Percentiles rank a stretch among this genome's conserved stretches.
These are phyloP conservation scores for Fusarium sp. DNA, from an alignment of 2,329 filamentous ascomycete genomes.

Conservation along the genomic window DNA sequence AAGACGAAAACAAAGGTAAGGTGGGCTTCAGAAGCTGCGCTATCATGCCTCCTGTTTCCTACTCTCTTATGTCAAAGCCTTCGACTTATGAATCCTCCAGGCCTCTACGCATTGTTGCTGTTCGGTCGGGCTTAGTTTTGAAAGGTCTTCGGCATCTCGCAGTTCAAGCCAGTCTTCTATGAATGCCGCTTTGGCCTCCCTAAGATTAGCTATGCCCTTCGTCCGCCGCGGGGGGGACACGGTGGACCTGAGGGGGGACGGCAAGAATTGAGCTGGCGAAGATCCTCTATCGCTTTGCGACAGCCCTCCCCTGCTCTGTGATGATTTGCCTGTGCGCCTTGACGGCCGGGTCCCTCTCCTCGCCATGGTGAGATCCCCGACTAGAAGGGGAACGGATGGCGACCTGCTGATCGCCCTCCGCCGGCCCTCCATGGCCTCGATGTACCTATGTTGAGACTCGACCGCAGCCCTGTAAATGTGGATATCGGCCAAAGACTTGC, in stretches of 20 bases:
- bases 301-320: not conserved
- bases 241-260: not conserved
- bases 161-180: not conserved
- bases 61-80: not conserved
- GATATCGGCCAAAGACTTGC: not conserved
- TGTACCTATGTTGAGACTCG: not conserved
- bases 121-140: not conserved
- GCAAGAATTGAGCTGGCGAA: not conserved
- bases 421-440: not conserved
- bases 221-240: not conserved
- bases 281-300: not conserved
- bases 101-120: not conserved
- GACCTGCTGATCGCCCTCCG: not conserved
- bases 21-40: not conserved
- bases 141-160: not conserved
- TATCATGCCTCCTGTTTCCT: not conserved
- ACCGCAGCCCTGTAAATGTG: not conserved
- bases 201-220: not conserved
- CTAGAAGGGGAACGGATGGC: not conserved
- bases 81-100: not conserved
- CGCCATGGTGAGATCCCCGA: not conserved
- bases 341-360: not conserved
- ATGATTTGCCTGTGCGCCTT: not conserved
- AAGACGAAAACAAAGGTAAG: not conserved
- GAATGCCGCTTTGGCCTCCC: not conserved